Evolutionary conservation across 129 eudicot species (phyloP).

Genomic region (sunflower (Helianthus annuus)): HanXRQr2.0-SUNRISE NC_035438.2:1126037-1126536

Average conservation of each 20-base stretch:
- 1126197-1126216: conserved; percentile 38
- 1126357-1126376: not conserved
- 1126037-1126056: no score
- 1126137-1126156: no score
- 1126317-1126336: conserved; percentile 31
- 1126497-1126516: no score
- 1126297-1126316: conserved; percentile 29
- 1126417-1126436: not conserved
- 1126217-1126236: conserved; percentile 27
- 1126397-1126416: not conserved
- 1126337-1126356: conserved; percentile 13
- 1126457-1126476: no score
- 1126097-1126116: no score
- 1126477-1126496: no score
- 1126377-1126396: not conserved
- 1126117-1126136: no score
- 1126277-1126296: not conserved
- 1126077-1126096: no score
- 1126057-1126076: no score
- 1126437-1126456: no score
- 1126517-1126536: no score
- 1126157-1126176: no score
- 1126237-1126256: conserved; percentile 33
- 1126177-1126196: not conserved
- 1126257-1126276: conserved; percentile 14